Conservation (phyloP, 225 moss, liverwort and hornwort genomes). For the Marchantia polymorpha region DNA sequence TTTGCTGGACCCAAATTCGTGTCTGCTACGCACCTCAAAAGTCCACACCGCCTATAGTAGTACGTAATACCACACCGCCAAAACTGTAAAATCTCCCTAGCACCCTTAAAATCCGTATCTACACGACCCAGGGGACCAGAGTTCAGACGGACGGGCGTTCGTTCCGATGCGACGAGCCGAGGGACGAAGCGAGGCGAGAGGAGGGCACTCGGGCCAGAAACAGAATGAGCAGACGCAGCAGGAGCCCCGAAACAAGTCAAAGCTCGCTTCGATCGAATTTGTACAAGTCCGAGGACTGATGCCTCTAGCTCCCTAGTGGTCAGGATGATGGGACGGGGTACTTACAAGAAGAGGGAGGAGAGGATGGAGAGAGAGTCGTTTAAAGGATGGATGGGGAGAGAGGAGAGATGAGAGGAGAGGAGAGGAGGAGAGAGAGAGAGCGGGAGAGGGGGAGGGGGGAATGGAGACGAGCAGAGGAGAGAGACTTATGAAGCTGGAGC, state of each 20-base stretch:
- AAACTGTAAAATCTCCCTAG: not conserved
- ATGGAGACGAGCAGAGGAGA: not conserved
- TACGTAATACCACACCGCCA: not conserved
- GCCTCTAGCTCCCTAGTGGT: not conserved
- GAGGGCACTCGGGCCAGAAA: not conserved
- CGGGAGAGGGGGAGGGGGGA: not conserved
- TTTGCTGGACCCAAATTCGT: not conserved
- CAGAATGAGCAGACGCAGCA: not conserved
- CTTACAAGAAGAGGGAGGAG: not conserved
- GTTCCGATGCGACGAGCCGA: too few species aligned
- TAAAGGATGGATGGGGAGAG: not conserved
- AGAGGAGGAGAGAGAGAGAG: not conserved
- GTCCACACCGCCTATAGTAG: not conserved
- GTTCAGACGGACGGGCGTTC: not conserved
- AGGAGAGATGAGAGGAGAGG: not conserved
- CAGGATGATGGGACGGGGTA: not conserved
- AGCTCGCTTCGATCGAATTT: slow-evolving; percentile 8
- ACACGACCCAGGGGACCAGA: not conserved
- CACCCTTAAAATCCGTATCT: slow-evolving; percentile 3
- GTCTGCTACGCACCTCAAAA: not conserved
- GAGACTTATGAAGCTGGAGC: not conserved
- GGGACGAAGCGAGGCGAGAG: not conserved
- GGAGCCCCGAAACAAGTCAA: not conserved
- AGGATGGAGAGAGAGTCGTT: not conserved
- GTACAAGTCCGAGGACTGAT: slow-evolving; percentile 4